These are phyloP conservation scores for Coemansia javaensis DNA, from an alignment of 192 early-diverging fungal genomes.

Conservation along the genomic window DNA sequence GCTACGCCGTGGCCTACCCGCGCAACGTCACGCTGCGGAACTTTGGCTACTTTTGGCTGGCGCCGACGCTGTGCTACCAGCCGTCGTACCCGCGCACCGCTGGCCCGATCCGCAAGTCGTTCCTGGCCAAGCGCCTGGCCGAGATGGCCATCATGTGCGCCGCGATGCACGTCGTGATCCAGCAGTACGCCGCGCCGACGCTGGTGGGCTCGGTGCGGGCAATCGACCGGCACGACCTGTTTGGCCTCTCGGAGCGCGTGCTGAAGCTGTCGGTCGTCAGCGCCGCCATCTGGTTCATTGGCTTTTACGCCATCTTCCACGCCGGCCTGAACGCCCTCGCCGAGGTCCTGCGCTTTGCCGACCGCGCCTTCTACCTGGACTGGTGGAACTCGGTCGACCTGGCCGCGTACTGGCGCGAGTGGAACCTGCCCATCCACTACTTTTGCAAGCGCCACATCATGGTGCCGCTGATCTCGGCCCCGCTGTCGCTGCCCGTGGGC, in stretches of 20 bases:
- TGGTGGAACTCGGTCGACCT: constrained; percentile 87
- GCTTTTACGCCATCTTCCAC: constrained; percentile 85
- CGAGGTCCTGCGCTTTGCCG: constrained; percentile 78
- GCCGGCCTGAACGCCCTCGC: constrained; percentile 73
- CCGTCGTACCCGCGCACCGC: constrained; percentile 67
- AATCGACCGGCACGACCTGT: constrained; percentile 61
- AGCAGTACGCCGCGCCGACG: constrained; percentile 78
- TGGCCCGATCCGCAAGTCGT: constrained; percentile 61
- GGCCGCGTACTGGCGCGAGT: constrained; percentile 81
- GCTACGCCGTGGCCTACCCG: constrained; percentile 65
- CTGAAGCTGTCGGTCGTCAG: constrained; percentile 76
- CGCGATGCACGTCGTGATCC: constrained; percentile 74
- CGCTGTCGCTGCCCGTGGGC: constrained; percentile 52
- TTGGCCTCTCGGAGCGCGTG: constrained; percentile 72
- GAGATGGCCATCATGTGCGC: constrained; percentile 64
- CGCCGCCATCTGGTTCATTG: constrained; percentile 83
- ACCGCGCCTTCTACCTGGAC: constrained; percentile 79
- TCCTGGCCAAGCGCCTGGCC: constrained; percentile 73
- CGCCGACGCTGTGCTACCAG: constrained; percentile 86
- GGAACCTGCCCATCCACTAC: constrained; percentile 87
- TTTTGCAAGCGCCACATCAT: constrained; percentile 87
- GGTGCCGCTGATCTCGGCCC: constrained; percentile 68
- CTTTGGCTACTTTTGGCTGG: constrained; percentile 68
- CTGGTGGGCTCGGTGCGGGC: constrained; percentile 70
- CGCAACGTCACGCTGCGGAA: constrained; percentile 62